Percentiles rank a stretch among this genome's conserved stretches.
Conservation (phyloP, 352 stramenopile genomes). For the Phytopythium litorale region DNA sequence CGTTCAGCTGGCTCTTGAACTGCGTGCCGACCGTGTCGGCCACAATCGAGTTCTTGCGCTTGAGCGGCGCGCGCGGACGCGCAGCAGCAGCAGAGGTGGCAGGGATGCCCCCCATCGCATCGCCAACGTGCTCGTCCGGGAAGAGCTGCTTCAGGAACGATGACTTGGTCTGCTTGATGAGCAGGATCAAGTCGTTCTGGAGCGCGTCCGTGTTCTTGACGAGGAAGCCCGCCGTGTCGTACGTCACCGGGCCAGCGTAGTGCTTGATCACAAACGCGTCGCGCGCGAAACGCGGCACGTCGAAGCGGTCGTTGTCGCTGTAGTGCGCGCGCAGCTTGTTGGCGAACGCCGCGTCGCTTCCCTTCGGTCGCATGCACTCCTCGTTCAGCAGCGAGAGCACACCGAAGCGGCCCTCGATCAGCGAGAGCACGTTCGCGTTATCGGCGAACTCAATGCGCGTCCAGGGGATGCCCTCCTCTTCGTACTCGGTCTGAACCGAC, state of each 20-base stretch:
- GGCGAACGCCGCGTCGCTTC: conserved; percentile 79
- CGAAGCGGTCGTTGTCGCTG: conserved; percentile 85
- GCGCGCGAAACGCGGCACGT: conserved; percentile 72
- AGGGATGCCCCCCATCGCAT: conserved; percentile 38
- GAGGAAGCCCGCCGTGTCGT: conserved; percentile 93
- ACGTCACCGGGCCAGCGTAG: conserved; percentile 95
- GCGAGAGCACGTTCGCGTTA: conserved; percentile 89
- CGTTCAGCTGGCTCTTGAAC: conserved; percentile 93
- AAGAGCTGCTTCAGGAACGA: conserved; percentile 80
- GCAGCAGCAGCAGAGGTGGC: conserved; percentile 14
- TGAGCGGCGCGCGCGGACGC: conserved; percentile 37
- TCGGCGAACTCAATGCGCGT: conserved; percentile 90
- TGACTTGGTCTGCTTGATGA: conserved; percentile 68
- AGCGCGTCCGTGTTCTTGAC: conserved; percentile 97
- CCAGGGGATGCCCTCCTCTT: conserved; percentile 93
- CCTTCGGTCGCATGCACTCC: conserved; percentile 88
- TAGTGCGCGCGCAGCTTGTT: conserved; percentile 89
- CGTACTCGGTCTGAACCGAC: conserved; percentile 94
- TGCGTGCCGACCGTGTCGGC: conserved; percentile 84
- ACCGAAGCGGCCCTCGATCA: conserved; percentile 86
- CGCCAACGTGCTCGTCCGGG: conserved; percentile 56
- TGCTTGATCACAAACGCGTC: conserved; percentile 95
- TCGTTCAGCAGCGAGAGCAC: conserved; percentile 94
- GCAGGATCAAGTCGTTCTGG: conserved; percentile 89
- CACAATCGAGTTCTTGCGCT: conserved; percentile 81